Evolutionary conservation across 2,329 filamentous ascomycete species (phyloP).

Genomic region (Neospermospora avenae): DNA sequence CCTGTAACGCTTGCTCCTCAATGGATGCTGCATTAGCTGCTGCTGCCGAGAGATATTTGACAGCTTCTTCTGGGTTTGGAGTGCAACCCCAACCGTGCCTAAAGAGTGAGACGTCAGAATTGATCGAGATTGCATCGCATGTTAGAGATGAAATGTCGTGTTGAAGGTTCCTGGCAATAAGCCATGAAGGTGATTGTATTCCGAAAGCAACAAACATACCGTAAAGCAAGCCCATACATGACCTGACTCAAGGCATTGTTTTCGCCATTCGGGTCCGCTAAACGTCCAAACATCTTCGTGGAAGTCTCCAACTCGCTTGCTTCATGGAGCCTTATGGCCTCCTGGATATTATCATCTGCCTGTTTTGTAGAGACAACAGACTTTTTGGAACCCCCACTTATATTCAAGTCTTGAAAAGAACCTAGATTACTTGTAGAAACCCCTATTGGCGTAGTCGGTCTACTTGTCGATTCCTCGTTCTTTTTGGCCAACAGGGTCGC

Average conservation of each 20-base stretch:
- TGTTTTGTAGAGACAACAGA: constrained; percentile 47
- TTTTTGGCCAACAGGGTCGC: constrained; percentile 81
- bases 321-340: constrained; percentile 94
- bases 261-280: constrained; percentile 78
- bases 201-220: constrained; percentile 51
- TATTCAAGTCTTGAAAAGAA: constrained; percentile 22
- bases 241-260: constrained; percentile 96
- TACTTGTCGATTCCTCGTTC: constrained; percentile 44
- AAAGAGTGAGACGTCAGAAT: constrained; percentile 25
- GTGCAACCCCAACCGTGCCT: constrained; percentile 92
- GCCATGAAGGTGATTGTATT: constrained; percentile 1
- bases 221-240: constrained; percentile 85
- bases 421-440: constrained; percentile 23
- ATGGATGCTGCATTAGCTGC: constrained; percentile 87
- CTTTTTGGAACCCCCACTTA: constrained; percentile 24
- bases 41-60: constrained; percentile 82
- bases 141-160: not conserved
- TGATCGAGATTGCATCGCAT: constrained; percentile 18
- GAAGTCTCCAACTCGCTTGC: constrained; percentile 72
- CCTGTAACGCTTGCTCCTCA: constrained; percentile 78
- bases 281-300: constrained; percentile 77
- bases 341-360: constrained; percentile 74
- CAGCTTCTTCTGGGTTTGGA: constrained; percentile 67
- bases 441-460: constrained; percentile 40
- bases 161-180: not conserved